phyloP scores from a whole-genome alignment of 2,329 filamentous ascomycete species.

The Canariomyces notabilis region DNA sequence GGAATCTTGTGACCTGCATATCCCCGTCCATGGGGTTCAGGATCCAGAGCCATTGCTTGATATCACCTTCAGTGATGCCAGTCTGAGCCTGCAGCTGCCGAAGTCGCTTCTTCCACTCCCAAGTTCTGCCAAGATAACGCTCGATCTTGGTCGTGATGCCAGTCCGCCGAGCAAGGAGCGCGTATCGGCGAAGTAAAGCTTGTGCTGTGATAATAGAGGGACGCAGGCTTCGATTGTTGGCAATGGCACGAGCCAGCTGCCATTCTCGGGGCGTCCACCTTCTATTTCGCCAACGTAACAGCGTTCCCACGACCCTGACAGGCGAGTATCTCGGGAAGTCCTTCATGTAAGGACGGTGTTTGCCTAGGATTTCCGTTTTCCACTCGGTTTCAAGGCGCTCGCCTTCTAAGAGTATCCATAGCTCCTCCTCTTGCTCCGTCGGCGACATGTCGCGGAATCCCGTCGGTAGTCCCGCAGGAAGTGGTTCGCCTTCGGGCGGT shows the following conservation, averaged over 20 bases:
- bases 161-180: slow-evolving; percentile 13
- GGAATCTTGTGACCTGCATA: slow-evolving; percentile 32
- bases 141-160: slow-evolving; percentile 18
- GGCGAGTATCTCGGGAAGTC: slow-evolving; percentile 16
- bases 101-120: slow-evolving; percentile 31
- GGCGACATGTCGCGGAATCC: slow-evolving; percentile 12
- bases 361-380: slow-evolving; percentile 4
- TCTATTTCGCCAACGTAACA: slow-evolving; percentile 11
- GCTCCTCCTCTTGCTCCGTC: slow-evolving; percentile 14
- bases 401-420: slow-evolving; percentile 14
- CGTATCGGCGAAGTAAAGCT: slow-evolving; percentile 14
- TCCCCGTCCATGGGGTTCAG: slow-evolving; percentile 33
- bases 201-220: slow-evolving; percentile 15
- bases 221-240: slow-evolving; percentile 15
- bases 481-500: slow-evolving; percentile 3
- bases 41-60: slow-evolving; percentile 41
- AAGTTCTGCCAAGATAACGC: slow-evolving; percentile 10
- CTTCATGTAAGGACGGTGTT: slow-evolving; percentile 3
- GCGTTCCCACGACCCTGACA: slow-evolving; percentile 12
- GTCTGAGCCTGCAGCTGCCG: slow-evolving; percentile 27
- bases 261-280: slow-evolving; percentile 10
- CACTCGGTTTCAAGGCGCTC: slow-evolving; percentile 7
- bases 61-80: slow-evolving; percentile 31
- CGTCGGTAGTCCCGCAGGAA: slow-evolving; percentile 8
- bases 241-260: slow-evolving; percentile 15